Evolutionary conservation across 2,329 filamentous ascomycete genomes (phyloP).

Genomic region (Ceratocystis harringtonii): DNA sequence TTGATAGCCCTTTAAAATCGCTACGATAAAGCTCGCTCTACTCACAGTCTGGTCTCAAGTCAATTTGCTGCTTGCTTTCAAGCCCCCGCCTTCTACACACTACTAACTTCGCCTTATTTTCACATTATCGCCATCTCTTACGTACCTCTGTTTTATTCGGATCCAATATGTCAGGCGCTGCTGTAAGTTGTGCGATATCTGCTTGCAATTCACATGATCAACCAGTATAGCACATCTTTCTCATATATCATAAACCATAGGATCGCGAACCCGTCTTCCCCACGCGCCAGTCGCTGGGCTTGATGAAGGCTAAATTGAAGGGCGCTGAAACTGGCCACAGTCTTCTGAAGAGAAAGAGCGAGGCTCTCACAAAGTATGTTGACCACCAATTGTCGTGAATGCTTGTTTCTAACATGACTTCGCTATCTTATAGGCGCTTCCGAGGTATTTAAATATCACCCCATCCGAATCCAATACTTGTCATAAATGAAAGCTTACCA

Average conservation of each 20-base stretch:
- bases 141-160: neutral
- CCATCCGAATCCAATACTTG: neutral
- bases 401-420: slow-evolving; percentile 1
- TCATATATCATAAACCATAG: slow-evolving; percentile 30
- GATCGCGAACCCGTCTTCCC: slow-evolving; percentile 94
- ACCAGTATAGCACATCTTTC: neutral
- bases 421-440: slow-evolving; percentile 50
- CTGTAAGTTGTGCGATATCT: slow-evolving; percentile 23
- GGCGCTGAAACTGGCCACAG: slow-evolving; percentile 83
- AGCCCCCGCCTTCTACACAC: neutral
- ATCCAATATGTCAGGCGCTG: slow-evolving; percentile 27
- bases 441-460: slow-evolving; percentile 42
- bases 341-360: slow-evolving; percentile 91
- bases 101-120: neutral
- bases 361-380: slow-evolving; percentile 84
- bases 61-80: neutral
- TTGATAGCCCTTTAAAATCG: neutral
- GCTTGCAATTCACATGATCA: neutral
- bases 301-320: slow-evolving; percentile 98
- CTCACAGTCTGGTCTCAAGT: neutral
- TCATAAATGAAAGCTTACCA: neutral
- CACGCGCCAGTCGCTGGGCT: slow-evolving; percentile 85
- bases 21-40: neutral
- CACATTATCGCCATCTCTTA: neutral
- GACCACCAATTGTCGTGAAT: neutral